Percentiles rank a stretch among this genome's conserved stretches.
Evolutionary conservation across 202 grass and related monocot genomes (phyloP).

Genomic region (Cymbopogon flexuosus): DNA sequence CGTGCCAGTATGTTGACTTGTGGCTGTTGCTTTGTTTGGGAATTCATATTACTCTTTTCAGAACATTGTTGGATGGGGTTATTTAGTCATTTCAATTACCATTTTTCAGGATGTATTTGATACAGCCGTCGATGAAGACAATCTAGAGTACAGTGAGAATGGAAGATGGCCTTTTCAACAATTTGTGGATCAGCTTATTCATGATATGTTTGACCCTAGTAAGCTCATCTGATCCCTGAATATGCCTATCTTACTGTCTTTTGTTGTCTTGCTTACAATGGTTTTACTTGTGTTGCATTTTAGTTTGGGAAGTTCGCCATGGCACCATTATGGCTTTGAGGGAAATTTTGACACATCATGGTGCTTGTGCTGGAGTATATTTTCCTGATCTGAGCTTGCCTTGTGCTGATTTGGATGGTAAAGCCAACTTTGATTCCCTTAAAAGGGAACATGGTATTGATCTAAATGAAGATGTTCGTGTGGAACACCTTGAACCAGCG

Average conservation of each 20-base stretch:
- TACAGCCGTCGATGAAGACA: conserved; percentile 60
- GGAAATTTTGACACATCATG: conserved; percentile 98
- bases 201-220: conserved; percentile 97
- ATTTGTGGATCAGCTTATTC: conserved; percentile 95
- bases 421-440: conserved; percentile 35
- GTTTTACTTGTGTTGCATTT: conserved; percentile 25
- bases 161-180: conserved; percentile 94
- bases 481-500: conserved; percentile 53
- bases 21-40: conserved; percentile 9
- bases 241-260: neutral
- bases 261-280: conserved; percentile 19
- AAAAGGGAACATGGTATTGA: conserved; percentile 64
- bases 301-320: conserved; percentile 99
- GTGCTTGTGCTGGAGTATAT: conserved; percentile 88
- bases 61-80: conserved; percentile 7
- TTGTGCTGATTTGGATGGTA: conserved; percentile 62
- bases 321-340: conserved; percentile 93
- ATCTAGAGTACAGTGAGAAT: conserved; percentile 58
- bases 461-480: conserved; percentile 62
- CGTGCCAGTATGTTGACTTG: neutral
- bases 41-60: conserved; percentile 3
- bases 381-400: conserved; percentile 55
- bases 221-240: conserved; percentile 25
- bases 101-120: conserved; percentile 62
- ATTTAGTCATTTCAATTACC: conserved; percentile 34